Conservation (phyloP, 371 early-diverging fungal genomes). For the Choanephora cucurbitarum region DNA sequence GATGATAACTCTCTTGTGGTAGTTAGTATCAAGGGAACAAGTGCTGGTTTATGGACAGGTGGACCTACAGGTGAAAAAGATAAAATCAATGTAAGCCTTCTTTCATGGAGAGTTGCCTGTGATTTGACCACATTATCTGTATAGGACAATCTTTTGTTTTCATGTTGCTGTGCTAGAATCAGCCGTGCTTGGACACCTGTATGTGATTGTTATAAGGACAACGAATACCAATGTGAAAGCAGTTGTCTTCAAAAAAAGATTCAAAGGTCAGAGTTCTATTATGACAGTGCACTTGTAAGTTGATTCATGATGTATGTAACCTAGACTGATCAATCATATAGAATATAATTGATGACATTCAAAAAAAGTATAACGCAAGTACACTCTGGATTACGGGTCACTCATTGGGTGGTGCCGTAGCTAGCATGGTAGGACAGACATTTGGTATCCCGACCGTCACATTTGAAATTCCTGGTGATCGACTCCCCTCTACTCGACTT, state of each 20-base stretch:
- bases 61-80: conserved; percentile 82
- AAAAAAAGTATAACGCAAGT: conserved; percentile 59
- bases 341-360: not conserved
- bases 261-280: conserved; percentile 74
- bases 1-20: conserved; percentile 68
- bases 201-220: conserved; percentile 76
- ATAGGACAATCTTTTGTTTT: conserved; percentile 93
- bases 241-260: conserved; percentile 65
- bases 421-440: conserved; percentile 81
- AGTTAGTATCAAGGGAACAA: conserved; percentile 93
- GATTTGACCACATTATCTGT: too few relatives aligned
- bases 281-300: conserved; percentile 74
- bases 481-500: conserved; percentile 74
- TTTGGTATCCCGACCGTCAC: conserved; percentile 87
- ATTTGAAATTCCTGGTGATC: conserved; percentile 90
- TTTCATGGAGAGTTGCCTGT: too few relatives aligned
- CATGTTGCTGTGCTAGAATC: conserved; percentile 96
- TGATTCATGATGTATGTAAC: not conserved
- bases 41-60: conserved; percentile 70
- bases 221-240: conserved; percentile 60
- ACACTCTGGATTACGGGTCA: conserved; percentile 92
- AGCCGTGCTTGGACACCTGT: conserved; percentile 83
- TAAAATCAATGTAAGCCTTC: conserved; percentile 71
- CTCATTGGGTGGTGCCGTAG: conserved; percentile 90
- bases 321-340: not conserved